A percentile compares a stretch with the other conserved stretches of the same genome.
These are phyloP conservation scores for Amanita fuliginea DNA, from an alignment of 768 basidiomycete genomes.

Conservation along the genomic window DNA sequence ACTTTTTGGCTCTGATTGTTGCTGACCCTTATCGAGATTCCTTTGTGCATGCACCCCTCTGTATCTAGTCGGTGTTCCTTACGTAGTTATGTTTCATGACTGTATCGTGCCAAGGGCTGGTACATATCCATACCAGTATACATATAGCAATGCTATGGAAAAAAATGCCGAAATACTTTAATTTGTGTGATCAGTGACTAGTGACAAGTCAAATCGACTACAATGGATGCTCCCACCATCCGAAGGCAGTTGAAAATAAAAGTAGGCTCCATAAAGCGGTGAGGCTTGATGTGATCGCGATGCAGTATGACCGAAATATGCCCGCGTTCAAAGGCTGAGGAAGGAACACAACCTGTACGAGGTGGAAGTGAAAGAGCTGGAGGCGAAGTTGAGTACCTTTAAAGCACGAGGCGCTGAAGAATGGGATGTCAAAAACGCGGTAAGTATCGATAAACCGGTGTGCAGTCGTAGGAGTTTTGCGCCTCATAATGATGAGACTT, in stretches of 20 bases:
- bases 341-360: constrained; percentile 63
- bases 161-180: background rate
- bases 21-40: background rate
- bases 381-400: constrained; percentile 51
- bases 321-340: constrained; percentile 30
- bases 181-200: background rate
- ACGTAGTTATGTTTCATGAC: background rate
- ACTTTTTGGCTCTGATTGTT: background rate
- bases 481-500: constrained; percentile 9
- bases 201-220: too few species aligned
- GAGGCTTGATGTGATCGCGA: background rate
- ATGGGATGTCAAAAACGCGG: constrained; percentile 71
- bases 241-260: constrained; percentile 73
- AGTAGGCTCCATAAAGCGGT: constrained; percentile 57
- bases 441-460: constrained; percentile 25
- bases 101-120: constrained; percentile 4
- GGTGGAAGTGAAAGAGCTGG: constrained; percentile 51
- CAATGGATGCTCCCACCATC: constrained; percentile 39
- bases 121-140: constrained; percentile 1
- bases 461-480: background rate
- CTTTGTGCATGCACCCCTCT: background rate
- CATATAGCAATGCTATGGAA: constrained; percentile 3
- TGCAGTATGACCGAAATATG: background rate
- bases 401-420: constrained; percentile 51
- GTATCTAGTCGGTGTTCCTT: background rate